Percentiles rank a stretch among this genome's conserved stretches.
Conservation (phyloP, 2,329 filamentous ascomycete species). For the Colletotrichum sp. region DNA sequence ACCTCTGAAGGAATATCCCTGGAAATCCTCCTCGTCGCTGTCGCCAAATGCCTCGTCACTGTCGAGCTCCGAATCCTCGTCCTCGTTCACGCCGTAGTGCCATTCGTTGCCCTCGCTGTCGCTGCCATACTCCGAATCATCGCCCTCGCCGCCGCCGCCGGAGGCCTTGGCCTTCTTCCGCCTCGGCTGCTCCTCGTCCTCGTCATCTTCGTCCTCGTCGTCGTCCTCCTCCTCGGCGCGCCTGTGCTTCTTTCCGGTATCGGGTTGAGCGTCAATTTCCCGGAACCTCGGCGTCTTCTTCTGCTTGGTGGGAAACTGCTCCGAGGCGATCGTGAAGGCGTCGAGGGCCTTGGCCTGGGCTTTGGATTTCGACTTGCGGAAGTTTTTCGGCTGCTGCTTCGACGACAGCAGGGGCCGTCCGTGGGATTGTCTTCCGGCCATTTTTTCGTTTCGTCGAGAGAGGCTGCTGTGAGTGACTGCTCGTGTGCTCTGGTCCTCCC, state of each 20-base stretch:
- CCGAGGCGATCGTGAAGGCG: constrained; percentile 62
- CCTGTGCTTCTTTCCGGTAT: constrained; percentile 26
- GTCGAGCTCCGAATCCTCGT: constrained; percentile 69
- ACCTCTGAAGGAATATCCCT: constrained; percentile 69
- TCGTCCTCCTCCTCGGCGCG: constrained; percentile 26
- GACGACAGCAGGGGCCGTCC: constrained; percentile 54
- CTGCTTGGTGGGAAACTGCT: constrained; percentile 53
- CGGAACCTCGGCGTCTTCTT: constrained; percentile 56
- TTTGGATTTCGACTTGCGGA: constrained; percentile 53
- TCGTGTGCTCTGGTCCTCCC: background rate
- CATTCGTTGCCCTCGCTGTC: constrained; percentile 89
- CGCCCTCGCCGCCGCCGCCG: constrained; percentile 49
- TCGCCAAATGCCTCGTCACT: constrained; percentile 85
- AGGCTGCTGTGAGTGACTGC: background rate
- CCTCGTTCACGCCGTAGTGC: constrained; percentile 71
- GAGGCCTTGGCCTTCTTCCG: constrained; percentile 48
- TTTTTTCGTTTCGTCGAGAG: constrained; percentile 30
- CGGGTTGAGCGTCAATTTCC: constrained; percentile 50
- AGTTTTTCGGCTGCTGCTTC: constrained; percentile 35
- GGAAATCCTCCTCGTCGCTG: constrained; percentile 85
- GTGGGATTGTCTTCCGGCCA: constrained; percentile 66
- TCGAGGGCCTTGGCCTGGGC: constrained; percentile 57
- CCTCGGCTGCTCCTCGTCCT: constrained; percentile 59
- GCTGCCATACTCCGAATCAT: constrained; percentile 73
- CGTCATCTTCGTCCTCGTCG: constrained; percentile 50